These are phyloP conservation scores for Diversispora epigaea DNA, from an alignment of 192 early-diverging fungal genomes.

Conservation along the genomic window DNA sequence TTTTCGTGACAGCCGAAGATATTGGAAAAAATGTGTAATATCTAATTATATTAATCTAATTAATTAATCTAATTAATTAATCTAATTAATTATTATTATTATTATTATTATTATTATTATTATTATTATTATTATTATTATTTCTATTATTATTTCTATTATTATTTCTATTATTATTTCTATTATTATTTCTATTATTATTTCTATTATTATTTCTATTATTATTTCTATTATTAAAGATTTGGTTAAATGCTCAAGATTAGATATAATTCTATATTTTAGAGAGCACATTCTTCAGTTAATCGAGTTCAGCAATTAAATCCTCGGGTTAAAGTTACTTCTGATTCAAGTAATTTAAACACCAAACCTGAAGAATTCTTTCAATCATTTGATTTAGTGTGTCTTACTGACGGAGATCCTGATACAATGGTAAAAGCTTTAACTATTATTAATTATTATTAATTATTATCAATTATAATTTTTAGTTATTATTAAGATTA, in stretches of 20 bases:
- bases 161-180: no score
- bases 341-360: constrained; percentile 47
- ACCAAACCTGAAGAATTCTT: constrained; percentile 55
- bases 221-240: constrained; percentile 24
- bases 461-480: no score
- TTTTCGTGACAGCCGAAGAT: constrained; percentile 62
- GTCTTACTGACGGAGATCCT: constrained; percentile 49
- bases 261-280: constrained; percentile 36
- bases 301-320: constrained; percentile 72
- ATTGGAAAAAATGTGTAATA: constrained; percentile 69
- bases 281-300: constrained; percentile 63
- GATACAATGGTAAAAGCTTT: constrained; percentile 44
- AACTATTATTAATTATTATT: background rate
- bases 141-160: no score
- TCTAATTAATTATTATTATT: background rate
- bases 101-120: constrained; percentile 12
- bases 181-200: constrained; percentile 18
- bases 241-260: constrained; percentile 33
- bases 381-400: constrained; percentile 68
- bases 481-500: background rate
- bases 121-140: constrained; percentile 21
- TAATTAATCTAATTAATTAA: no score
- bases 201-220: constrained; percentile 12
- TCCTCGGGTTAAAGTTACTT: constrained; percentile 71
- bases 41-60: no score